These are phyloP conservation scores for Aspergillus sclerotioniger DNA, from an alignment of 495 filamentous ascomycete genomes.

Conservation along the genomic window DNA sequence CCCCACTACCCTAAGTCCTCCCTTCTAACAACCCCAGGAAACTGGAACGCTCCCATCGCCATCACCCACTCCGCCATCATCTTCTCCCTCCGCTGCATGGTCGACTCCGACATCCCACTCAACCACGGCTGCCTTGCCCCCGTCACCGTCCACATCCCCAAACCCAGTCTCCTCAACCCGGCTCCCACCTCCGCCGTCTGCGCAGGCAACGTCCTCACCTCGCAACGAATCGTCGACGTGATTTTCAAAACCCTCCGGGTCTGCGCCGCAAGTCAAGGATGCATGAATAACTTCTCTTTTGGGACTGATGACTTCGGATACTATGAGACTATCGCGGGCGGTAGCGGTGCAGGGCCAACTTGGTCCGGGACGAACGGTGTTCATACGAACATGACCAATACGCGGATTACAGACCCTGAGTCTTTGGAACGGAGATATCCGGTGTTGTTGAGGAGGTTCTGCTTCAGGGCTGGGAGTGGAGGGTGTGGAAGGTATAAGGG, in stretches of 20 bases:
- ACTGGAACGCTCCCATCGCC: slow-evolving; percentile 92
- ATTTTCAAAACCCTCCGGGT: slow-evolving; percentile 88
- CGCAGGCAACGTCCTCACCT: slow-evolving; percentile 83
- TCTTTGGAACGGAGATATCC: slow-evolving; percentile 96
- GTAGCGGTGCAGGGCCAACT: slow-evolving; percentile 78
- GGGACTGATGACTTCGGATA: slow-evolving; percentile 79
- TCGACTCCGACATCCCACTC: slow-evolving; percentile 88
- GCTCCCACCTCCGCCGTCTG: slow-evolving; percentile 89
- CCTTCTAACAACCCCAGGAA: slow-evolving; percentile 41
- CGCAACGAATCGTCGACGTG: slow-evolving; percentile 89
- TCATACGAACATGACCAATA: slow-evolving; percentile 99
- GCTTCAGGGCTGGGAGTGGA: slow-evolving; percentile 63
- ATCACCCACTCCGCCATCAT: slow-evolving; percentile 96
- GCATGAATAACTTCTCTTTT: slow-evolving; percentile 79
- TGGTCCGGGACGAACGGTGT: slow-evolving; percentile 92
- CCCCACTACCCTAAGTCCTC: too few relatives aligned
- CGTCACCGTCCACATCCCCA: slow-evolving; percentile 81
- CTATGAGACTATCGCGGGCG: slow-evolving; percentile 96
- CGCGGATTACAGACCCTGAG: slow-evolving; percentile 92
- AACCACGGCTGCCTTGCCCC: slow-evolving; percentile 95
- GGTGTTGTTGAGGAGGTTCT: slow-evolving; percentile 80
- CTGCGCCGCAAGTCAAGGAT: slow-evolving; percentile 87
- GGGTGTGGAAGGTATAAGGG: slow-evolving; percentile 76
- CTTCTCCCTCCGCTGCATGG: slow-evolving; percentile 90
- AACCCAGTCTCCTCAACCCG: slow-evolving; percentile 78